Conservation (phyloP, 768 basidiomycete genomes). For the Leccinellum luteum region DNA sequence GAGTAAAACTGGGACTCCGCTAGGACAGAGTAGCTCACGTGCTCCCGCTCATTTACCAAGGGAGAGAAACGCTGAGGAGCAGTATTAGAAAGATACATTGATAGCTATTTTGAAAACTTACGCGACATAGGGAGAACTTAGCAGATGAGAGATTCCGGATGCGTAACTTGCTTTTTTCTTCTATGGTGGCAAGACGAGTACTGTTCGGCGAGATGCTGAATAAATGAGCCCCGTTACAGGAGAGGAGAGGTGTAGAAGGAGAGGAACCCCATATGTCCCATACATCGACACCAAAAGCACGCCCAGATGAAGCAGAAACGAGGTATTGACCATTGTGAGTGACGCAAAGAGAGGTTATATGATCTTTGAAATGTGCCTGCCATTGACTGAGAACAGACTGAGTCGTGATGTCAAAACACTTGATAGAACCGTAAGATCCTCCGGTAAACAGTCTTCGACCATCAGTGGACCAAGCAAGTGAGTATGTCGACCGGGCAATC, state of each 20-base stretch:
- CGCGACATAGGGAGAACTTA: neutral
- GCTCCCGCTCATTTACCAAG: neutral
- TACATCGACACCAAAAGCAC: constrained; percentile 2
- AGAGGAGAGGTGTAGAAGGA: neutral
- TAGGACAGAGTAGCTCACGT: constrained; percentile 1
- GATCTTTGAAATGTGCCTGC: neutral
- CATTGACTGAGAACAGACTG: neutral
- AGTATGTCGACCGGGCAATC: neutral
- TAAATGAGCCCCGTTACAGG: neutral
- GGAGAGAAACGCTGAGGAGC: constrained; percentile 4
- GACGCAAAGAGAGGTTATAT: constrained; percentile 5
- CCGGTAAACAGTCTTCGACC: constrained; percentile 15
- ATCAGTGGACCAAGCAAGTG: constrained; percentile 18
- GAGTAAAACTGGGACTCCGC: neutral
- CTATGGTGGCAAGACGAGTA: constrained; percentile 1
- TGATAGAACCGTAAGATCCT: constrained; percentile 6
- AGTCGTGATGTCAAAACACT: constrained; percentile 9
- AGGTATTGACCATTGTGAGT: constrained; percentile 6
- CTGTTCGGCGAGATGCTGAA: constrained; percentile 6
- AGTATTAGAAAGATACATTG: neutral
- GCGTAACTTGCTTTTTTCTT: neutral
- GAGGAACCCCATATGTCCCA: constrained; percentile 10
- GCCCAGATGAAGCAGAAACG: constrained; percentile 10
- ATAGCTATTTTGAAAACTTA: neutral
- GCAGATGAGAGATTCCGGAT: neutral